These are phyloP conservation scores for Penicillium taxi DNA, from an alignment of 495 filamentous ascomycete genomes.

Conservation along the genomic window DNA sequence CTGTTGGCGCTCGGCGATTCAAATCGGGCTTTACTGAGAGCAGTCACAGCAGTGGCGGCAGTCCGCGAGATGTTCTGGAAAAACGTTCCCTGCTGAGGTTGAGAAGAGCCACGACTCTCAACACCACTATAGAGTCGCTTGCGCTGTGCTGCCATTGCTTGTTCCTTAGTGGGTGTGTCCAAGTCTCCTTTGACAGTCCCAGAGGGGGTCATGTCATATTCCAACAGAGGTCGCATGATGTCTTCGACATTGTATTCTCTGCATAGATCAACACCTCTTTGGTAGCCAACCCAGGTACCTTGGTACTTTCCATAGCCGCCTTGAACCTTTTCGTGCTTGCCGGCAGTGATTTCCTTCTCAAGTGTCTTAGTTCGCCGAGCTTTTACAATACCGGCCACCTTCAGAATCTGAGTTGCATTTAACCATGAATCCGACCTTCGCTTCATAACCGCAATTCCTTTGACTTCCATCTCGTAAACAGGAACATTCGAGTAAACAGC, in stretches of 20 bases:
- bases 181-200: constrained; percentile 58
- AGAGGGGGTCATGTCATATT: constrained; percentile 79
- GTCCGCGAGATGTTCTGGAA: constrained; percentile 94
- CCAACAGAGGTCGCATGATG: constrained; percentile 70
- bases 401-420: constrained; percentile 91
- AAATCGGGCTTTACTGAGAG: constrained; percentile 90
- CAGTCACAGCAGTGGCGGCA: constrained; percentile 83
- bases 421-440: constrained; percentile 86
- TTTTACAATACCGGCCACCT: constrained; percentile 94
- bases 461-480: constrained; percentile 97
- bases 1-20: constrained; percentile 62
- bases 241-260: constrained; percentile 91
- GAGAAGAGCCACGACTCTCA: constrained; percentile 56
- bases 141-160: constrained; percentile 94
- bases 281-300: constrained; percentile 94
- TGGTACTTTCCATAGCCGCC: constrained; percentile 98
- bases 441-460: constrained; percentile 86
- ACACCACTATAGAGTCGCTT: constrained; percentile 80
- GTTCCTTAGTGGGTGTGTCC: constrained; percentile 97
- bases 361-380: constrained; percentile 94
- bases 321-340: constrained; percentile 96
- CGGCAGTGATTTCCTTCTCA: constrained; percentile 92
- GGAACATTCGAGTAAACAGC: constrained; percentile 90
- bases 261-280: constrained; percentile 84
- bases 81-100: constrained; percentile 69